Evolutionary conservation across 352 stramenopile species (phyloP).

Genomic region (Peronospora belbahrii): DNA sequence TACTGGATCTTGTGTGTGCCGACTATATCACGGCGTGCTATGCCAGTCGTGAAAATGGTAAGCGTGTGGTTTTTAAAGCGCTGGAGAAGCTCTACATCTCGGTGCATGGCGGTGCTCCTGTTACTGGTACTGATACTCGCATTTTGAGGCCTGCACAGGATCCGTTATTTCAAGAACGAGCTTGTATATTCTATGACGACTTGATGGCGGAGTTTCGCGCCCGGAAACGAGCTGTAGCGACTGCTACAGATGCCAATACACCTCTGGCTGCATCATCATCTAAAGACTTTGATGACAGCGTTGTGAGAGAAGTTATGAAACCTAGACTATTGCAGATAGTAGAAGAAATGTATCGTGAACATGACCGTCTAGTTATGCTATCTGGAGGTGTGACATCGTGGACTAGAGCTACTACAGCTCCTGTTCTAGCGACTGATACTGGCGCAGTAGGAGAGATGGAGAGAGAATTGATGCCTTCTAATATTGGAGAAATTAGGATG

Average conservation of each 20-base stretch:
- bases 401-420: slow-evolving; percentile 7
- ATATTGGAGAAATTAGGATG: slow-evolving; percentile 70
- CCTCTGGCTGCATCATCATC: slow-evolving; percentile 9
- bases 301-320: slow-evolving; percentile 67
- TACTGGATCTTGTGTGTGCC: slow-evolving; percentile 78
- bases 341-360: slow-evolving; percentile 65
- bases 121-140: slow-evolving; percentile 11
- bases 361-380: slow-evolving; percentile 33
- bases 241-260: slow-evolving; percentile 8
- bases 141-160: slow-evolving; percentile 31
- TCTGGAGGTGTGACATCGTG: neutral
- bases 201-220: slow-evolving; percentile 41
- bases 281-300: slow-evolving; percentile 39
- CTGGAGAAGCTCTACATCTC: slow-evolving; percentile 77
- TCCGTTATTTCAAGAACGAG: slow-evolving; percentile 40
- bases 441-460: neutral
- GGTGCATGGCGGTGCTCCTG: slow-evolving; percentile 35
- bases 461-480: slow-evolving; percentile 13
- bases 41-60: slow-evolving; percentile 77
- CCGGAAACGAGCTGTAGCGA: slow-evolving; percentile 20
- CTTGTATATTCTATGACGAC: slow-evolving; percentile 51
- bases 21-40: slow-evolving; percentile 85
- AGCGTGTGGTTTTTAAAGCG: slow-evolving; percentile 66
- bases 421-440: slow-evolving; percentile 1
- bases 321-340: slow-evolving; percentile 66